Conservation (phyloP, 768 basidiomycete species). For the Rhizopogon roseolus region DNA sequence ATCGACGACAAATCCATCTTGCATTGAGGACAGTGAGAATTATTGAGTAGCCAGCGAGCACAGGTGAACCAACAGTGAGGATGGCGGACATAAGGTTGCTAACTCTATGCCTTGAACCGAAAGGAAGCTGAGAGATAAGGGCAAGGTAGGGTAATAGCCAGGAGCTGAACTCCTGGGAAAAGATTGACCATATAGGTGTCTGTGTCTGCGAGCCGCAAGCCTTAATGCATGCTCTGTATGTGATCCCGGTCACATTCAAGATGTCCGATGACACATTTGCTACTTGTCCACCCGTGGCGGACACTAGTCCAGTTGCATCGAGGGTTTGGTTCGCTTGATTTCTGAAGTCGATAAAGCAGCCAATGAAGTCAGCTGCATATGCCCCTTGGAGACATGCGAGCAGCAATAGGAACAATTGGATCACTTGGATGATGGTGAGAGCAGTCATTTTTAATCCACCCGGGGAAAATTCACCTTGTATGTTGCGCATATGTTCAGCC, state of each 20-base stretch:
- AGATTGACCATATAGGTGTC: slow-evolving; percentile 12
- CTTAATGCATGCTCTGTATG: no score
- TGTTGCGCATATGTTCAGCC: neutral
- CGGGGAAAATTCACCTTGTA: neutral
- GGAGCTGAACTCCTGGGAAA: slow-evolving; percentile 32
- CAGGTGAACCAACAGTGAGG: slow-evolving; percentile 41
- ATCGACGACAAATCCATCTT: slow-evolving; percentile 34
- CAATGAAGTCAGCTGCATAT: slow-evolving; percentile 1
- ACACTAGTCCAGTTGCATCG: slow-evolving; percentile 1
- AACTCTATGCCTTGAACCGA: slow-evolving; percentile 33
- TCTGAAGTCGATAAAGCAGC: slow-evolving; percentile 11
- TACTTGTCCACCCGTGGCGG: neutral
- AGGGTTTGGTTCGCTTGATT: neutral
- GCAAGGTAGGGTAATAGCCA: slow-evolving; percentile 50
- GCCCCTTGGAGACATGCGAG: neutral
- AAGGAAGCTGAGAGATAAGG: slow-evolving; percentile 44
- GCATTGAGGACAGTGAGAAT: slow-evolving; percentile 39
- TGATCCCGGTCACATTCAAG: no score
- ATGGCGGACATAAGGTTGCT: slow-evolving; percentile 39
- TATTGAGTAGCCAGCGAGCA: slow-evolving; percentile 12
- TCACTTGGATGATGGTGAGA: neutral
- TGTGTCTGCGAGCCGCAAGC: slow-evolving; percentile 2
- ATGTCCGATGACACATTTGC: neutral
- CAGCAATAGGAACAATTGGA: neutral
- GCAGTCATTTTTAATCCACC: neutral